Conservation (phyloP, 2,329 filamentous ascomycete species). For the Pseudonectria foliicola region DNA sequence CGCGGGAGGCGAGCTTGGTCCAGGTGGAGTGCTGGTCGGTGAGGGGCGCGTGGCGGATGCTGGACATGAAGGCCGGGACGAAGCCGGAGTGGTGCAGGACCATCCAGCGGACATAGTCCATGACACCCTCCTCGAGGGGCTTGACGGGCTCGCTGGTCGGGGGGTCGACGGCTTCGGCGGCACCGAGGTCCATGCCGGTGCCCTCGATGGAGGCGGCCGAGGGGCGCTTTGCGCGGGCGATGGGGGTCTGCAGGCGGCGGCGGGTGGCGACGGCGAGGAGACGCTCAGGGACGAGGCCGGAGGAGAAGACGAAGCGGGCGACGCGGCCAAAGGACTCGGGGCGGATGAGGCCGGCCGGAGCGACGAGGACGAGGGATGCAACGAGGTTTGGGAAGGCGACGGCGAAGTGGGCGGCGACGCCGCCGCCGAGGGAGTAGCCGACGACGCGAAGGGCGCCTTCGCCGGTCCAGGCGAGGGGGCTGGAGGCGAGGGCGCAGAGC, state of each 20-base stretch:
- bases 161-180: conserved; percentile 33
- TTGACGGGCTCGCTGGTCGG: conserved; percentile 19
- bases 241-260: conserved; percentile 41
- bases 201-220: conserved; percentile 14
- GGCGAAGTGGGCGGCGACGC: conserved; percentile 68
- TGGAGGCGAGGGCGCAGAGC: conserved; percentile 62
- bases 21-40: conserved; percentile 46
- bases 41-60: conserved; percentile 47
- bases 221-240: conserved; percentile 31
- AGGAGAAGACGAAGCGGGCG: conserved; percentile 46
- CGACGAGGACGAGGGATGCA: conserved; percentile 64
- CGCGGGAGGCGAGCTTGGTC: conserved; percentile 36
- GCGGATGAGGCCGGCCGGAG: conserved; percentile 68
- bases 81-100: conserved; percentile 49
- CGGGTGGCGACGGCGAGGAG: conserved; percentile 43
- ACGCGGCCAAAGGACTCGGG: conserved; percentile 43
- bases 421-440: conserved; percentile 78
- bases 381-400: conserved; percentile 65
- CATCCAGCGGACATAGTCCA: conserved; percentile 52
- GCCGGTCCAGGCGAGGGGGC: conserved; percentile 60
- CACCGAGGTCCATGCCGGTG: conserved; percentile 29
- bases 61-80: conserved; percentile 52
- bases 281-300: conserved; percentile 45
- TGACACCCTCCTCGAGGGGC: conserved; percentile 40
- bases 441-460: conserved; percentile 54